A percentile compares a stretch with the other conserved stretches of the same genome.
phyloP scores from a whole-genome alignment of 1,139 yeast species.

The Nakaseomyces kungkrabaensis region DNA sequence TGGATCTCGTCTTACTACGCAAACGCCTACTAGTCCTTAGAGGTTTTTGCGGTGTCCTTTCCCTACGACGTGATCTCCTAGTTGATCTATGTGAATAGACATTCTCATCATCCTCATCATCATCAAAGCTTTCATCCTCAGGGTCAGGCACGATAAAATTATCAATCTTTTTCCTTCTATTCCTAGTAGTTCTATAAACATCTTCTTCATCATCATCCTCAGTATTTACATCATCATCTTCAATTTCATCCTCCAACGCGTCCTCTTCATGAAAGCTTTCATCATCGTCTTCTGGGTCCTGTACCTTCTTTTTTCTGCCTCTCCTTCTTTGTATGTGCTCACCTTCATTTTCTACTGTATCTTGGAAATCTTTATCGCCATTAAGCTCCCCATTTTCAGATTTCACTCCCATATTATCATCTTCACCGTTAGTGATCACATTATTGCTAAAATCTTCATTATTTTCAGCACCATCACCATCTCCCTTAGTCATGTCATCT shows the following conservation, averaged over 20 bases:
- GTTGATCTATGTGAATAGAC: conserved; percentile 5
- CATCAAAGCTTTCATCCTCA: conserved; percentile 17
- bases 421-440: conserved; percentile 6
- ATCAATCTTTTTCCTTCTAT: conserved; percentile 10
- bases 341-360: conserved; percentile 17
- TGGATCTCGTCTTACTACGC: conserved; percentile 10
- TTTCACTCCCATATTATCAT: conserved; percentile 7
- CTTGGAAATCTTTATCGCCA: conserved; percentile 9
- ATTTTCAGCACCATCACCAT: conserved; percentile 15
- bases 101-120: conserved; percentile 14
- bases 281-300: conserved; percentile 22
- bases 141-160: conserved; percentile 23
- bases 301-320: conserved; percentile 18
- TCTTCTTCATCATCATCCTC: conserved; percentile 20
- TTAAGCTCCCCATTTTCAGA: conserved; percentile 12
- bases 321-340: conserved; percentile 17
- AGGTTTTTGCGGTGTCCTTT: conserved; percentile 9
- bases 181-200: conserved; percentile 11
- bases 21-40: conserved; percentile 8
- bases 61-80: conserved; percentile 12
- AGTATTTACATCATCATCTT: conserved; percentile 29
- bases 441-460: not conserved
- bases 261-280: conserved; percentile 27
- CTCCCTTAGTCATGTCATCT: conserved; percentile 12
- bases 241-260: conserved; percentile 13